These are phyloP conservation scores for Malassezia cuniculi DNA, from an alignment of 1,284 basidiomycete species.

Conservation along the genomic window DNA sequence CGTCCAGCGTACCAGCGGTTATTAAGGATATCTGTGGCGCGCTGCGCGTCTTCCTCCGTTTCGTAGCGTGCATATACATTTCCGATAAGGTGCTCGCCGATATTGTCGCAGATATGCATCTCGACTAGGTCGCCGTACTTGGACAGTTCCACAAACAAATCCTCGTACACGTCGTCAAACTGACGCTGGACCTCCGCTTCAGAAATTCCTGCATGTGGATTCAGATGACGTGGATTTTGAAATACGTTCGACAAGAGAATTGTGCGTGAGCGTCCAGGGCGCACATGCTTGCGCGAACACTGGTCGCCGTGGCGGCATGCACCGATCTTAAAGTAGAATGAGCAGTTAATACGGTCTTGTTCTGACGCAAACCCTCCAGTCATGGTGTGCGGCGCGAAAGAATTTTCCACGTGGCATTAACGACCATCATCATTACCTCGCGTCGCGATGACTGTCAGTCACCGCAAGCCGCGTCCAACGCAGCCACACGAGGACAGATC, in stretches of 20 bases:
- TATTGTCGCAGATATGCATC: conserved; percentile 93
- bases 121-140: conserved; percentile 92
- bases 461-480: conserved; percentile 35
- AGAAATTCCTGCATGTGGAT: conserved; percentile 67
- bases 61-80: conserved; percentile 98
- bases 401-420: background rate
- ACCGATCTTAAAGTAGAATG: conserved; percentile 92
- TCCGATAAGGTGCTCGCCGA: conserved; percentile 94
- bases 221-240: conserved; percentile 79
- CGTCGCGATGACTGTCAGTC: conserved; percentile 45
- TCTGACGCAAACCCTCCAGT: conserved; percentile 47
- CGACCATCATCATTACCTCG: too few species aligned
- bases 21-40: conserved; percentile 82
- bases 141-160: conserved; percentile 60
- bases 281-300: conserved; percentile 92
- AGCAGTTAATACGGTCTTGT: conserved; percentile 85
- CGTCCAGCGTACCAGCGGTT: conserved; percentile 93
- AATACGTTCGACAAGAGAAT: conserved; percentile 97
- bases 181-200: conserved; percentile 75
- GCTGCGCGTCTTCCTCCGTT: conserved; percentile 92
- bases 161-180: conserved; percentile 94
- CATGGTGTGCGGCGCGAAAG: background rate
- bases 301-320: conserved; percentile 91
- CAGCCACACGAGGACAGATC: conserved; percentile 25
- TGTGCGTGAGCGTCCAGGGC: conserved; percentile 91